Percentiles rank a stretch among this genome's conserved stretches.
These are phyloP conservation scores for Curvularia hawaiiensis DNA, from an alignment of 2,329 filamentous ascomycete genomes.

Conservation along the genomic window DNA sequence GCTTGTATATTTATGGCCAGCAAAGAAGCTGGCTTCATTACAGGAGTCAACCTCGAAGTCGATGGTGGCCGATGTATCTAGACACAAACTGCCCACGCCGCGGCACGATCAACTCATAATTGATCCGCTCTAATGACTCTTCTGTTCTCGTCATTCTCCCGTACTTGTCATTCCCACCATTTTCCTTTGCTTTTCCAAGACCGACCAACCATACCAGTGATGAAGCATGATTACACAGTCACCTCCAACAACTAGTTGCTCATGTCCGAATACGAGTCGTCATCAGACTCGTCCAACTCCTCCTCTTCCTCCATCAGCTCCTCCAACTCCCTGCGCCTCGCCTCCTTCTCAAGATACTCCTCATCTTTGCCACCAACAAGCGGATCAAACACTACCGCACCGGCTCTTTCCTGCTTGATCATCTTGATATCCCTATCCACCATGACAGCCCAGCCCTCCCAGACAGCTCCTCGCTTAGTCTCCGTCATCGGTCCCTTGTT, in stretches of 20 bases:
- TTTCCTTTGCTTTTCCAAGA: too few relatives aligned
- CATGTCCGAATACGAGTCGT: not conserved
- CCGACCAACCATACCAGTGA: not conserved
- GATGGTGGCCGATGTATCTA: conserved; percentile 48
- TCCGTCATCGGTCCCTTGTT: conserved; percentile 28
- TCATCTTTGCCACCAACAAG: conserved; percentile 7
- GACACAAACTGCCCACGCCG: not conserved
- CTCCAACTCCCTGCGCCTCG: conserved; percentile 24
- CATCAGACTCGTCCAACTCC: not conserved
- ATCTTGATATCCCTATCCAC: conserved; percentile 28
- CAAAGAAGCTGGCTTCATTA: conserved; percentile 65
- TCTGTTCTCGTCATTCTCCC: too few relatives aligned
- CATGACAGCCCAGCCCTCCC: conserved; percentile 40
- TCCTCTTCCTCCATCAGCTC: conserved; percentile 29
- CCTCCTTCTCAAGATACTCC: conserved; percentile 13
- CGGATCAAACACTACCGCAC: conserved; percentile 9
- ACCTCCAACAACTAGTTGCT: not conserved
- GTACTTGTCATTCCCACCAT: too few relatives aligned
- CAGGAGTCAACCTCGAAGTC: conserved; percentile 55
- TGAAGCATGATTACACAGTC: not conserved
- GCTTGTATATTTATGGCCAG: conserved; percentile 63
- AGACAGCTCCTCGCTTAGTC: conserved; percentile 33
- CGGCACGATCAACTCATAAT: not conserved
- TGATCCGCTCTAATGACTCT: not conserved
- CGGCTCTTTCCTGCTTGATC: conserved; percentile 26